Base-by-base conservation (phyloP, 2,329 filamentous ascomycete species). In the Metarhizium anisopliae region DNA sequence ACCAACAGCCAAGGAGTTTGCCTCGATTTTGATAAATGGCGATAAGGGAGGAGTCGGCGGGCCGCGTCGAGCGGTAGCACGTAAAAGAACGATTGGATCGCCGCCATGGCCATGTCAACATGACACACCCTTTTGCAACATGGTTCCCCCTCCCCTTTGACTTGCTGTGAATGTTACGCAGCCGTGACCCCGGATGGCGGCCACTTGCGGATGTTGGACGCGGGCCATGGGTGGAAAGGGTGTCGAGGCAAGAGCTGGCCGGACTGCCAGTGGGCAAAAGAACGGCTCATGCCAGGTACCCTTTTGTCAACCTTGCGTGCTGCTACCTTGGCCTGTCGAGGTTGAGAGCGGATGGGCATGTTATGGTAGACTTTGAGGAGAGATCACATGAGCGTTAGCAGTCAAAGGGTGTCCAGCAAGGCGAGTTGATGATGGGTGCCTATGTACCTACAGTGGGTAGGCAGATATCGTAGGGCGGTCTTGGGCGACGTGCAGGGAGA, bases 281-380 rank as follows among this genome's bases (percentile, higher is more conserved):
- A 47, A 16, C 40, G 57, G 36, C 47, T 51, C 49, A 56, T 56
- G 57, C 47, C 57, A 59, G 57, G 55, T 52, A 55, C 57, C 55
- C 55, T 56, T 51, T 40, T 14, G 50, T 54, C 30, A 18, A 54
- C 18, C 49, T 49, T 58, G 30, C 20, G 20, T 20, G 20, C 25
- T 55, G 40, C 50, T 32, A 49, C 50, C 25, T 50, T 50, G 50
- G 14, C 49, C 32, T 14, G 38, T 42, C 14, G 20, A 42, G 35
- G 13, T 49, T n/a, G 50, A 35, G 29, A 30, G 25, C 50, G 13
- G 42, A 16, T 16, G 42, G n/a, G n/a, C 10, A 16, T 25, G 35
- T 25, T 8, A 36, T 16, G 38, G 38, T 16, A 3, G 38, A 40
- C 38, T 40, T 16, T 40, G 38, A 16, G 10, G 14, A 40, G 38